These are phyloP conservation scores for Monilinia laxa DNA, from an alignment of 2,329 filamentous ascomycete species.

Conservation along the genomic window DNA sequence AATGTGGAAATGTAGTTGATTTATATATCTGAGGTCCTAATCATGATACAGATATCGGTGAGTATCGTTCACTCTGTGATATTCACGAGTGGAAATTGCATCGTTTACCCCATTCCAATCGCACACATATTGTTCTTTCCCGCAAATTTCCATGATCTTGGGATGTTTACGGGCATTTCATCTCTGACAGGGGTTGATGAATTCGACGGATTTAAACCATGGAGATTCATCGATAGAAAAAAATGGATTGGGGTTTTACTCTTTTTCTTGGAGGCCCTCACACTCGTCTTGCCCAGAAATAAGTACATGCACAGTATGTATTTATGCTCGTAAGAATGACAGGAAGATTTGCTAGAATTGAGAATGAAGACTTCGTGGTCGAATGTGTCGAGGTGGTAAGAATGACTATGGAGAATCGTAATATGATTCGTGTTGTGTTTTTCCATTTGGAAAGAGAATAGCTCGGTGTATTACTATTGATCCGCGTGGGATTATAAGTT, in stretches of 20 bases:
- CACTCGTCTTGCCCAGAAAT: constrained; percentile 40
- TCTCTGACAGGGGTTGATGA: constrained; percentile 32
- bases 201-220: constrained; percentile 41
- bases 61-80: no score
- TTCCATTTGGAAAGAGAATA: no score
- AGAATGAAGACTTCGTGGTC: constrained; percentile 31
- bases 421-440: no score
- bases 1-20: constrained; percentile 29
- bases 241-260: constrained; percentile 45
- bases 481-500: no score
- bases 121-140: no score
- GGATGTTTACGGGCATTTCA: no score
- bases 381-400: constrained; percentile 18
- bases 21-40: constrained; percentile 34
- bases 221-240: constrained; percentile 39
- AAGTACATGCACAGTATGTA: constrained; percentile 38
- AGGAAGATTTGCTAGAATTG: constrained; percentile 37
- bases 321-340: constrained; percentile 31
- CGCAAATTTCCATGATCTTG: no score
- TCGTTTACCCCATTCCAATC: no score
- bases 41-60: constrained; percentile 36
- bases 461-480: no score
- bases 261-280: constrained; percentile 41
- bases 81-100: no score
- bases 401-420: background rate